Conservation (phyloP, 2,329 filamentous ascomycete genomes). For the Colletotrichum endophyticum region DNA sequence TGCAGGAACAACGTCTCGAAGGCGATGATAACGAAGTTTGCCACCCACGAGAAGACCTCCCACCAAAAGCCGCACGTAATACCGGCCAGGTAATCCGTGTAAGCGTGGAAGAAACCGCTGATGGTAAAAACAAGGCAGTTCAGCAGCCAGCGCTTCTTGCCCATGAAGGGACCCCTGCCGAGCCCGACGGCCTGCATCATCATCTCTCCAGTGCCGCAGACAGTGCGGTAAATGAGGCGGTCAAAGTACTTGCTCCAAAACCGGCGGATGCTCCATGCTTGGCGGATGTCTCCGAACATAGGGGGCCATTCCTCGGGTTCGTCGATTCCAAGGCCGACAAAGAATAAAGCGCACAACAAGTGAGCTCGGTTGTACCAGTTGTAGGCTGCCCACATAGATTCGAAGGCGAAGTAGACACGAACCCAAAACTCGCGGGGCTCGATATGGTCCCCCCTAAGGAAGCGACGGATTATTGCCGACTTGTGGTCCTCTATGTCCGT, state of each 20-base stretch:
- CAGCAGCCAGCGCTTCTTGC: constrained; percentile 15
- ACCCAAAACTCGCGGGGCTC: not conserved
- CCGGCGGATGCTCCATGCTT: constrained; percentile 21
- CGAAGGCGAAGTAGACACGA: not conserved
- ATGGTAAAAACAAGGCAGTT: constrained; percentile 15
- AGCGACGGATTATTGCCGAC: not conserved
- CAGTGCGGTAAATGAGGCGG: constrained; percentile 19
- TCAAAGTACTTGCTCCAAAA: constrained; percentile 25
- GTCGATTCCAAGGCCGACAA: constrained; percentile 7
- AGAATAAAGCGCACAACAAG: not conserved
- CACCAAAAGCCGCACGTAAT: not conserved
- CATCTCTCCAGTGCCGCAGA: constrained; percentile 3
- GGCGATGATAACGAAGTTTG: not conserved
- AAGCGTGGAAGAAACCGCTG: constrained; percentile 12
- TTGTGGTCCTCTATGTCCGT: not conserved
- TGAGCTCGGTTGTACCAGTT: constrained; percentile 6
- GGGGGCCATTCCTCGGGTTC: constrained; percentile 24
- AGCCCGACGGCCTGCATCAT: not conserved
- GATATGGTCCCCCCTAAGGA: not conserved
- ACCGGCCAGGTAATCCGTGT: not conserved
- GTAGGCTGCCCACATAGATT: constrained; percentile 13
- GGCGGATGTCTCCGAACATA: constrained; percentile 20
- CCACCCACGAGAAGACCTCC: constrained; percentile 14
- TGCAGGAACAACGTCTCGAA: constrained; percentile 1
- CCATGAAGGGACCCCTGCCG: not conserved